These are phyloP conservation scores for Neonectria coccinea DNA, from an alignment of 2,329 filamentous ascomycete species.

Conservation along the genomic window DNA sequence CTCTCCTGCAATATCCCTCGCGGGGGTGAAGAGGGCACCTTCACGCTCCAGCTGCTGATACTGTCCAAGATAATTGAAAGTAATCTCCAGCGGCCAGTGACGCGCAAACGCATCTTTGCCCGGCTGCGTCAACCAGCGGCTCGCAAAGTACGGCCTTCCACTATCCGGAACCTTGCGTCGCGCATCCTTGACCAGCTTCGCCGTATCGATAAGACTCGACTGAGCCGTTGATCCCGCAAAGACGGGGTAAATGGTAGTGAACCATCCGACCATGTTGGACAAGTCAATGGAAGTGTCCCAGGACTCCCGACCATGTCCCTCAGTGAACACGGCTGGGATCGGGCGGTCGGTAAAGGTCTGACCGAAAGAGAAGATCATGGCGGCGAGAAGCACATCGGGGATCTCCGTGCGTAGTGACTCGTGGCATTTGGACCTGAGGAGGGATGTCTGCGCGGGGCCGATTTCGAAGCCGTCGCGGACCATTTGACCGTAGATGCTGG, in stretches of 20 bases:
- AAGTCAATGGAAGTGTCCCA: conserved; percentile 47
- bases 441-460: conserved; percentile 25
- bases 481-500: conserved; percentile 42
- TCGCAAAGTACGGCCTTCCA: conserved; percentile 38
- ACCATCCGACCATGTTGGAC: conserved; percentile 54
- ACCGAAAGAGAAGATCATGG: conserved; percentile 45
- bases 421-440: conserved; percentile 39
- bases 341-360: conserved; percentile 46
- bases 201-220: conserved; percentile 26
- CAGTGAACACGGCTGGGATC: conserved; percentile 47
- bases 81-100: conserved; percentile 44
- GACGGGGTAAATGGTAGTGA: conserved; percentile 52
- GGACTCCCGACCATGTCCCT: conserved; percentile 53
- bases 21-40: conserved; percentile 41
- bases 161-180: conserved; percentile 29
- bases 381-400: conserved; percentile 51
- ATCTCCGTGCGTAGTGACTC: conserved; percentile 48
- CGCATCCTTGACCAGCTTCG: conserved; percentile 37
- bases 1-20: conserved; percentile 32
- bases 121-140: conserved; percentile 31
- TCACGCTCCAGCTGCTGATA: conserved; percentile 48
- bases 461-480: conserved; percentile 32
- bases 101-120: conserved; percentile 23
- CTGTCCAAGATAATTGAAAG: conserved; percentile 45
- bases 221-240: conserved; percentile 23